Conservation (phyloP, 2,329 filamentous ascomycete genomes). For the Verticillium nubilum region DNA sequence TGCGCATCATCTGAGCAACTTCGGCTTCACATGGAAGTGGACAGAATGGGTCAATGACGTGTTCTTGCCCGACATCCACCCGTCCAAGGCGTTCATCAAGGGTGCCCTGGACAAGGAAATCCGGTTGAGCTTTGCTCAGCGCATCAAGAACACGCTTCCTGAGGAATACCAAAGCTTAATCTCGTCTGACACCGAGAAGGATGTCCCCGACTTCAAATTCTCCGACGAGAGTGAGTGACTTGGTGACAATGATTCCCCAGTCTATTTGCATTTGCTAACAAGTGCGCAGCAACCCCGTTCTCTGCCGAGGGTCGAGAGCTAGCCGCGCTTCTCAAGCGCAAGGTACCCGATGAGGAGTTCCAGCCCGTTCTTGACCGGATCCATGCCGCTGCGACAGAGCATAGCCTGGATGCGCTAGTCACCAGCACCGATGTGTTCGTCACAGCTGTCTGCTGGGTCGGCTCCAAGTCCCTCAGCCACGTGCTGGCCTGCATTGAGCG, state of each 20-base stretch:
- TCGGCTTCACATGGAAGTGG: constrained; percentile 99
- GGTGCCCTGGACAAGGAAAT: constrained; percentile 96
- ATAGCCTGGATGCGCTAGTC: constrained; percentile 71
- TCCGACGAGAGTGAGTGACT: constrained; percentile 58
- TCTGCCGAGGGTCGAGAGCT: constrained; percentile 79
- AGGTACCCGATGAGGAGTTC: constrained; percentile 82
- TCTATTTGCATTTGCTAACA: constrained; percentile 6
- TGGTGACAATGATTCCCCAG: neutral
- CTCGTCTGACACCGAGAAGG: constrained; percentile 82
- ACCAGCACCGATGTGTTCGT: constrained; percentile 91
- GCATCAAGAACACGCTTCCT: constrained; percentile 90
- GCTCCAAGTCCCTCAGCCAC: constrained; percentile 93
- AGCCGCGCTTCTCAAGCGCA: constrained; percentile 72
- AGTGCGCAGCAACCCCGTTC: constrained; percentile 65
- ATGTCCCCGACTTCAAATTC: constrained; percentile 95
- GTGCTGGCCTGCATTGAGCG: constrained; percentile 94
- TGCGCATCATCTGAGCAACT: constrained; percentile 94
- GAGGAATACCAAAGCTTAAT: constrained; percentile 78
- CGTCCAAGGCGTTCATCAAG: constrained; percentile 88
- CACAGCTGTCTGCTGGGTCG: constrained; percentile 87
- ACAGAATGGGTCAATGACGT: constrained; percentile 92
- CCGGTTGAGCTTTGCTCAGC: constrained; percentile 88
- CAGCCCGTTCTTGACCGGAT: constrained; percentile 75
- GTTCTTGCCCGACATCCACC: constrained; percentile 68
- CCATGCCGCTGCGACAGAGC: constrained; percentile 67